Evolutionary conservation across 345 rosid species (phyloP), one percentile per base, ranked within the genome.

Genomic region (Pistacia atlantica): DNA sequence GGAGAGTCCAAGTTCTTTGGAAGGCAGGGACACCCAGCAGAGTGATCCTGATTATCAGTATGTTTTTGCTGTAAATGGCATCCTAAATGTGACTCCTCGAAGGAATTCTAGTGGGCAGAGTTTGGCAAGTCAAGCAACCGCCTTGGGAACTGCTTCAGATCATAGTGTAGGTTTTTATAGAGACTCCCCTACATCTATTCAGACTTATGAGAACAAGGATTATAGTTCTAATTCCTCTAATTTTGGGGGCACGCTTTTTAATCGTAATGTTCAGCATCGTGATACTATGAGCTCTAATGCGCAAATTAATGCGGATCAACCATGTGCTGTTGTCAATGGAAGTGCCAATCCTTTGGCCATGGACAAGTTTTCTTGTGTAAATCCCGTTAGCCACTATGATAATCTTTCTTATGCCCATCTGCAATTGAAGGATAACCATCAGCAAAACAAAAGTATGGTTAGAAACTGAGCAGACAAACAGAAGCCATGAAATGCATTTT

Each of bases 51-150:
- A 88, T 80, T 82, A 81, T 70, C 90, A 89, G 17, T 91, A 88
- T 74, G 89, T 90, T 72, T 83, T 84, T 56, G 97, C 98, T 72
- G 86, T 90, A 57, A 93, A 95, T 74, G 88, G 93, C 70, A 80
- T 93, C 77, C 73, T 87, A 33, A 93, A 91, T 33, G 71, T 25
- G 18, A 89, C 89, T 81, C 83, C 88, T 62, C 85, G 63, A 48
- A 88, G 86, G 79, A 89, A 85, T 78, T 78, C 82, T 49, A 83
- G 84, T 16, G 91, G 87, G 12, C 90, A 86, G 62, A 80, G 85
- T 65, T 76, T 83, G 78, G 78, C 87, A 3, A 85, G 85, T 75
- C 90, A 84, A 75, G 75, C 86, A 33, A 87, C 77, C 69, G 90
- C 81, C 48, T 72, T 84, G 20, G 89, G 88, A 63, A 88, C 74